Evolutionary conservation across 2,329 filamentous ascomycete species (phyloP), one percentile per base, ranked within the genome.

Genomic region (Furcasterigmium furcatum): DNA sequence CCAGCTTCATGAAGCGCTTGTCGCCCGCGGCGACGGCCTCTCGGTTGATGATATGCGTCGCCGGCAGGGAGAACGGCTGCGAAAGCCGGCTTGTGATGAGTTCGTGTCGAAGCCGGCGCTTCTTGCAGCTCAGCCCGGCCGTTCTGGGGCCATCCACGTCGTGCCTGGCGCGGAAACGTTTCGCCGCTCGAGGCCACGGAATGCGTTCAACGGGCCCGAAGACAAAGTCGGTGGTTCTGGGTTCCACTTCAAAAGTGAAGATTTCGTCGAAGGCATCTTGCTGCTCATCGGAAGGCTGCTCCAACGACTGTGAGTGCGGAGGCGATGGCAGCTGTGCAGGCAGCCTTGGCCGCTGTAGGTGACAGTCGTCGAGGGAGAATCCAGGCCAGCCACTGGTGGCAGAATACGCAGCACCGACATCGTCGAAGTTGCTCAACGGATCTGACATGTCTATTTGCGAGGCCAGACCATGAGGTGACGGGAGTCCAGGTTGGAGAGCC

Each of bases 51-150:
- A 88, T 86, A 55, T 88, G 84, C 36, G 84, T 82, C 4, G 85
- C 82, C 0, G 85, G 85, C 22, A 79, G 71, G 0, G 84, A 87
- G 62, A 81, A 89, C 2, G 85, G 84, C 40, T 74, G 77, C 9
- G 84, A 88, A 1, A 89, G 78, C 8, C 84, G 76, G 18, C 84
- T 88, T 2, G 86, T 89, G 57, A 88, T 79, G 36, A 88, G 72
- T 18, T 76, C 65, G 3, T 80, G 67, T 1, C 82, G 74, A 4
- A 88, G 66, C 4, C 85, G 74, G 20, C 85, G 79, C 63, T 88
- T 89, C 71, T 90, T 89, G 58, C 66, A 72, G 58, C 70, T 59
- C 46, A 80, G 52, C n/a, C 52, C 55, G 22, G 69, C 69, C 1
- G 76, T 79, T 53, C 73, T 69, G 42, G 71, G 76, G 44, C 73